Evolutionary conservation across 169 alveolate species (phyloP).

Genomic region (Eimeria falciformis): DNA sequence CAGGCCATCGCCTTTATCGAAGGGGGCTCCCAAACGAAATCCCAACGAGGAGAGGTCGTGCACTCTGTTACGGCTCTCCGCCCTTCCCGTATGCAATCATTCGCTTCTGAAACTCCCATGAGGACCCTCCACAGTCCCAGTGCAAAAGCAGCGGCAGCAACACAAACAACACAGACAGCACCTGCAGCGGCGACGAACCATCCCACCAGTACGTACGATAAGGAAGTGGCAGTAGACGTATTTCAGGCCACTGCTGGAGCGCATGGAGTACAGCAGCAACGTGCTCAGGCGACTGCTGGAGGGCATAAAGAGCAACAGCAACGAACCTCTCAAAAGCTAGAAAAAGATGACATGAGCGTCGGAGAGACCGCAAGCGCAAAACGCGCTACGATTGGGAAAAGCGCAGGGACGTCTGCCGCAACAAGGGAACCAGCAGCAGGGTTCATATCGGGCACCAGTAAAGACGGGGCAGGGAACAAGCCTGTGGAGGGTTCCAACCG

Average conservation of each 20-base stretch:
- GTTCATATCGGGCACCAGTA: too few species aligned
- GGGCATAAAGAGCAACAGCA: not conserved
- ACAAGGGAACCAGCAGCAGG: not conserved
- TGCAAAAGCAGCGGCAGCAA: constrained; percentile 10
- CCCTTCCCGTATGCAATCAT: constrained; percentile 11
- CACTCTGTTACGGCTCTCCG: not conserved
- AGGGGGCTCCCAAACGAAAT: constrained; percentile 12
- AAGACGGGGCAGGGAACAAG: too few species aligned
- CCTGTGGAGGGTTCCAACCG: not conserved
- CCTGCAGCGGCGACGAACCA: not conserved
- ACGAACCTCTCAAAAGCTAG: not conserved
- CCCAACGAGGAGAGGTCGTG: not conserved
- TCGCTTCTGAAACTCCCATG: constrained; percentile 15
- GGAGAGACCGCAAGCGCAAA: not conserved
- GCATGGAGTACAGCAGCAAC: constrained; percentile 6
- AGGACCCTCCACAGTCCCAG: constrained; percentile 47
- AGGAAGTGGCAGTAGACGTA: too few species aligned
- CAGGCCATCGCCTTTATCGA: constrained; percentile 62
- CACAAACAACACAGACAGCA: not conserved
- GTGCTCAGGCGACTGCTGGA: too few species aligned
- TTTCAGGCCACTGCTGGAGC: too few species aligned
- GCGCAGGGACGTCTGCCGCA: not conserved
- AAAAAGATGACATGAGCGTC: not conserved
- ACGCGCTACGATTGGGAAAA: not conserved
- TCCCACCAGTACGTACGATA: too few species aligned